Conservation (phyloP, 495 filamentous ascomycete genomes). For the Tuber microsphaerosporum region DNA sequence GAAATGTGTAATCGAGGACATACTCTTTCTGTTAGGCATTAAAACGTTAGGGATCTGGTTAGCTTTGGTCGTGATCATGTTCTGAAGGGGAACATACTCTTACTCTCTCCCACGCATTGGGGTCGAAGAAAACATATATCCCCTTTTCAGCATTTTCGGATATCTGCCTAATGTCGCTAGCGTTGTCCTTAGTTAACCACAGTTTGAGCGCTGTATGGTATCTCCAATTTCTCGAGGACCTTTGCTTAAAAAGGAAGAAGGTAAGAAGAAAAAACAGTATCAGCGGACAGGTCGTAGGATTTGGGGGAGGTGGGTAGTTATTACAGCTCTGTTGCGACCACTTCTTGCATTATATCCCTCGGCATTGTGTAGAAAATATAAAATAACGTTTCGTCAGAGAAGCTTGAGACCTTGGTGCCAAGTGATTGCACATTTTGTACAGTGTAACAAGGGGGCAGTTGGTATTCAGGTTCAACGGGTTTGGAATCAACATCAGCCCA, state of each 20-base stretch:
- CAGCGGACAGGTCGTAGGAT: neutral
- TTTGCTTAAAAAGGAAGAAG: conserved; percentile 20
- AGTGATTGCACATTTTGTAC: conserved; percentile 64
- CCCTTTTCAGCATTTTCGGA: conserved; percentile 59
- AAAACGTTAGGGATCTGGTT: neutral
- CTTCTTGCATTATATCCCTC: conserved; percentile 63
- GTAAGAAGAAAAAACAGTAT: conserved; percentile 4
- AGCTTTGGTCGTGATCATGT: conserved; percentile 10
- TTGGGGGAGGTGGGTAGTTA: conserved; percentile 10
- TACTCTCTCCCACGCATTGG: conserved; percentile 59
- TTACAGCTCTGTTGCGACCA: conserved; percentile 59
- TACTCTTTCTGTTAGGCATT: conserved; percentile 38
- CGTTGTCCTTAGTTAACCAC: conserved; percentile 65
- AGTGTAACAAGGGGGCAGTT: conserved; percentile 61
- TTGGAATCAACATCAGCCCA: conserved; percentile 57
- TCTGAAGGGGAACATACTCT: conserved; percentile 49
- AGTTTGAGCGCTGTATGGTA: conserved; percentile 66
- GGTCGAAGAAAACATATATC: conserved; percentile 67
- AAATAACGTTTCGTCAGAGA: conserved; percentile 68
- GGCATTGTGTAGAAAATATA: conserved; percentile 74
- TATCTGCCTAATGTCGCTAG: conserved; percentile 50
- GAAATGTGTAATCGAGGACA: conserved; percentile 39
- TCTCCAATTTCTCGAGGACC: conserved; percentile 59
- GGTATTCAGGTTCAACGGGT: conserved; percentile 62
- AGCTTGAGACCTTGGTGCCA: conserved; percentile 55